phyloP scores from a whole-genome alignment of 306 rosid genomes.

The Begonia loranthoides region DNA sequence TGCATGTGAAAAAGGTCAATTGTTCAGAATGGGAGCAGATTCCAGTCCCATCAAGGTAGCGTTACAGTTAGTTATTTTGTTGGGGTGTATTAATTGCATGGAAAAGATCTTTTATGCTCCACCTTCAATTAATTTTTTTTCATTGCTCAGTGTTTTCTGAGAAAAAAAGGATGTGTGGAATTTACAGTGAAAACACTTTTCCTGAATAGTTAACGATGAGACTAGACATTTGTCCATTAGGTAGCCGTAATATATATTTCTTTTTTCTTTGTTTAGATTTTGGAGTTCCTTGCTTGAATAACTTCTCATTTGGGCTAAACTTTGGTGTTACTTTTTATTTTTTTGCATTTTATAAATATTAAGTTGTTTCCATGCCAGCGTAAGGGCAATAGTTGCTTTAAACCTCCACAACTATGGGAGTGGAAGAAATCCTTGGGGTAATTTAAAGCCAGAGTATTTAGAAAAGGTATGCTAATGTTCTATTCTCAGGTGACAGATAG shows the following conservation, averaged over 20 bases:
- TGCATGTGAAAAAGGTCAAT: constrained; percentile 75
- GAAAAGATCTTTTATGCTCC: too few species aligned
- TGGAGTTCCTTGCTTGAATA: neutral
- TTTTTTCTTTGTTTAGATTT: too few species aligned
- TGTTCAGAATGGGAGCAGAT: constrained; percentile 85
- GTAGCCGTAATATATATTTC: too few species aligned
- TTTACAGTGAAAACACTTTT: too few species aligned
- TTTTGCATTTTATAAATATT: constrained; percentile 7
- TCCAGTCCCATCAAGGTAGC: constrained; percentile 66
- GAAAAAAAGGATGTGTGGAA: too few species aligned
- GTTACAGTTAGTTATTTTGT: neutral
- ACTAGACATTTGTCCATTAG: too few species aligned
- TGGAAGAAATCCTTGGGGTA: constrained; percentile 99
- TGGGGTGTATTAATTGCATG: neutral
- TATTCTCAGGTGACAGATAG: constrained; percentile 5
- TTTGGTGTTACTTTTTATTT: neutral
- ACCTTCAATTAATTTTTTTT: too few species aligned
- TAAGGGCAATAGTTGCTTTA: constrained; percentile 82
- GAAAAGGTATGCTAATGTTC: constrained; percentile 56
- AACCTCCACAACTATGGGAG: constrained; percentile 96
- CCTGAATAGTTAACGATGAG: too few species aligned
- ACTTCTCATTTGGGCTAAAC: neutral
- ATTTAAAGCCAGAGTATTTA: constrained; percentile 68
- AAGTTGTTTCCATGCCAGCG: constrained; percentile 38
- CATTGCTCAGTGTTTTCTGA: too few species aligned